phyloP scores from a whole-genome alignment of 2,329 filamentous ascomycete species.

The Truncatella angustata region DNA sequence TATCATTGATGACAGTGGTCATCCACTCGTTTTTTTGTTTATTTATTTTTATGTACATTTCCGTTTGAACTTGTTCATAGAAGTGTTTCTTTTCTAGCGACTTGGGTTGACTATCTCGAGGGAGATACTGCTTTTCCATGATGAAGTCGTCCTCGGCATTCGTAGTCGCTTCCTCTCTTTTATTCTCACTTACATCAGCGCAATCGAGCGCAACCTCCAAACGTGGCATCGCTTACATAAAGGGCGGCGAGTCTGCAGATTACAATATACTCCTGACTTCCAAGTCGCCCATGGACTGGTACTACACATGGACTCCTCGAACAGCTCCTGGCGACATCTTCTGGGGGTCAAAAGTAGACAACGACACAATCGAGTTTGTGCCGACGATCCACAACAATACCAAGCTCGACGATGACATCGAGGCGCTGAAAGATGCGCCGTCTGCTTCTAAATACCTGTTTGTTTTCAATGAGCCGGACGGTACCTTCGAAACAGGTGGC shows the following conservation, averaged over 20 bases:
- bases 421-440: constrained; percentile 26
- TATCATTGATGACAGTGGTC: too few species aligned
- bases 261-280: constrained; percentile 32
- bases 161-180: background rate
- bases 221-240: constrained; percentile 26
- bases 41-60: background rate
- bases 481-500: constrained; percentile 35
- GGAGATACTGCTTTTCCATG: background rate
- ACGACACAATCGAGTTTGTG: constrained; percentile 32
- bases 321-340: constrained; percentile 12
- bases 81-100: background rate
- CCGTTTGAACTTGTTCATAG: too few species aligned
- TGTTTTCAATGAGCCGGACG: constrained; percentile 42
- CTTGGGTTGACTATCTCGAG: background rate
- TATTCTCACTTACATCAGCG: background rate
- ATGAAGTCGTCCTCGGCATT: background rate
- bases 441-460: constrained; percentile 35
- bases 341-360: constrained; percentile 7
- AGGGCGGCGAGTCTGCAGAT: constrained; percentile 24
- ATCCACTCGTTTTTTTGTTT: background rate
- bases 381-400: constrained; percentile 37
- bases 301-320: constrained; percentile 38
- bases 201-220: constrained; percentile 16
- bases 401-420: constrained; percentile 21
- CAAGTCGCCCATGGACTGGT: constrained; percentile 37